phyloP scores from a whole-genome alignment of 2,329 filamentous ascomycete species.

The Cercospora beticola region DNA sequence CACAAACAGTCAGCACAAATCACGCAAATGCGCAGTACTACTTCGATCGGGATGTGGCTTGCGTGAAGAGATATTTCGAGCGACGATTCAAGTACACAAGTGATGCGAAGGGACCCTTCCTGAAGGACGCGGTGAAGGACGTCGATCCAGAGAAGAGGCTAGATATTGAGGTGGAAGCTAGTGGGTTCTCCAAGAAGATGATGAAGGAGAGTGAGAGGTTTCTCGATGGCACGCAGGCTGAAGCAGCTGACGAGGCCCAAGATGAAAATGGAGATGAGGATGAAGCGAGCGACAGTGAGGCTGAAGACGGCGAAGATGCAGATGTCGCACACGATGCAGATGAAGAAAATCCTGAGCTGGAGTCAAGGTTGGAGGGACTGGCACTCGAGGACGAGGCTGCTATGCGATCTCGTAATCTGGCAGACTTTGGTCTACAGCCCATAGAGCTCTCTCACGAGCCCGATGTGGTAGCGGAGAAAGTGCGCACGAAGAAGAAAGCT shows the following conservation, averaged over 20 bases:
- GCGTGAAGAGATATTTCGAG: slow-evolving; percentile 91
- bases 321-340: slow-evolving; percentile 23
- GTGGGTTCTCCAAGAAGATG: slow-evolving; percentile 96
- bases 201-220: slow-evolving; percentile 88
- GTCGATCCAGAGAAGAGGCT: slow-evolving; percentile 68
- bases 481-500: slow-evolving; percentile 39
- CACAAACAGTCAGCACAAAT: slow-evolving; percentile 95
- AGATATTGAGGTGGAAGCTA: slow-evolving; percentile 86
- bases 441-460: slow-evolving; percentile 34
- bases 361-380: slow-evolving; percentile 27
- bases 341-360: slow-evolving; percentile 28
- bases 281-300: slow-evolving; percentile 13
- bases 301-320: slow-evolving; percentile 18
- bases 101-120: slow-evolving; percentile 80
- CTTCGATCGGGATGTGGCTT: slow-evolving; percentile 93
- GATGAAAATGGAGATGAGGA: slow-evolving; percentile 42
- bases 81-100: slow-evolving; percentile 84
- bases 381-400: slow-evolving; percentile 24
- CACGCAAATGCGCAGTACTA: slow-evolving; percentile 94
- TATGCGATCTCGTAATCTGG: slow-evolving; percentile 19
- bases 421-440: slow-evolving; percentile 31
- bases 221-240: slow-evolving; percentile 66
- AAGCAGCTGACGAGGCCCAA: slow-evolving; percentile 41
- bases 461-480: slow-evolving; percentile 33
- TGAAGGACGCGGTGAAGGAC: slow-evolving; percentile 75